Conservation (phyloP, 2,329 filamentous ascomycete species). For the Epichloe coenophiala region DNA sequence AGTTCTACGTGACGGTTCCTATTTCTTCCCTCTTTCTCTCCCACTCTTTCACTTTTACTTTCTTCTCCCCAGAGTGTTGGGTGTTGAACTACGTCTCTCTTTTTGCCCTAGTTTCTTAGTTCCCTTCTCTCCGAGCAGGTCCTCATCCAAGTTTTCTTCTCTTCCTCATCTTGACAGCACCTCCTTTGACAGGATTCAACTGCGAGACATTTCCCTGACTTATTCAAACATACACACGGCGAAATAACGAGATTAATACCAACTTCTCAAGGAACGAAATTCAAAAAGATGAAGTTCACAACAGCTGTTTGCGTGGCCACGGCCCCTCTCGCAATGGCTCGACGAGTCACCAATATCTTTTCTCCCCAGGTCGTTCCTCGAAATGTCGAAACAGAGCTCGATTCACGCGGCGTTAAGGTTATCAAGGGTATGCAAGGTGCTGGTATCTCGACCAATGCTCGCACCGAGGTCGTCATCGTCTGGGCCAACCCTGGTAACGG, state of each 20-base stretch:
- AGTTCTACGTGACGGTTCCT: neutral
- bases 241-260: neutral
- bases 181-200: conserved; percentile 13
- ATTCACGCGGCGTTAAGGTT: conserved; percentile 9
- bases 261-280: conserved; percentile 7
- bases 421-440: conserved; percentile 13
- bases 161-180: conserved; percentile 8
- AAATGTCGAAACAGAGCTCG: conserved; percentile 5
- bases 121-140: conserved; percentile 1
- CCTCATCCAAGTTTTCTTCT: conserved; percentile 11
- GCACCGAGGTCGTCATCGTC: conserved; percentile 37
- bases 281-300: conserved; percentile 46
- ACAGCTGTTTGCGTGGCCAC: conserved; percentile 35
- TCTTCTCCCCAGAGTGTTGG: neutral
- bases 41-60: neutral
- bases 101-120: neutral
- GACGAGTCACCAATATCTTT: conserved; percentile 32
- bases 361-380: conserved; percentile 14
- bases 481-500: conserved; percentile 41
- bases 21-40: conserved; percentile 5
- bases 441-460: conserved; percentile 17
- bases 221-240: neutral
- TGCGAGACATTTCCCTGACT: neutral
- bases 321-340: conserved; percentile 42
- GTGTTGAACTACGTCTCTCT: neutral